Percentiles rank a stretch among this genome's conserved stretches.
phyloP scores from a whole-genome alignment of 2,329 filamentous ascomycete genomes.

The Tolypocladium ovalisporum region DNA sequence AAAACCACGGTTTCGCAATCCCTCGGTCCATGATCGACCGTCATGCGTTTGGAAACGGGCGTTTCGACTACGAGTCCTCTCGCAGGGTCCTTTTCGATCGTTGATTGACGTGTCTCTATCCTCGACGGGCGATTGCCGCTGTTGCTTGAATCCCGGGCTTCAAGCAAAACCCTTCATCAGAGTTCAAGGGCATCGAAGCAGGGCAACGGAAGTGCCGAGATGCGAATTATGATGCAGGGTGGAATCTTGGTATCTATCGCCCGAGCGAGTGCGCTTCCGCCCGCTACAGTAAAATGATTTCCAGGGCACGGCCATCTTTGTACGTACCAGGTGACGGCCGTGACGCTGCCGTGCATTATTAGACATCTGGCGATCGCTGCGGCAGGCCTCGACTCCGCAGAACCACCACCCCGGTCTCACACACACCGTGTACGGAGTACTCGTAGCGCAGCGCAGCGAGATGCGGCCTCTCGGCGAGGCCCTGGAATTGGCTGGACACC shows the following conservation, averaged over 20 bases:
- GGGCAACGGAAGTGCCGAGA: background rate
- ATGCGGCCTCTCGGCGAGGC: background rate
- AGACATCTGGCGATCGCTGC: background rate
- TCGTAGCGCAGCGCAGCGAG: no score
- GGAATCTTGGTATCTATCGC: no score
- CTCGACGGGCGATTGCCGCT: background rate
- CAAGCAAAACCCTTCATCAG: background rate
- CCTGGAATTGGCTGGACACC: background rate
- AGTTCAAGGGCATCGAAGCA: background rate
- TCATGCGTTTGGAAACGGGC: background rate
- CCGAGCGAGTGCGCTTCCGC: background rate
- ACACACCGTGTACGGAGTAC: background rate
- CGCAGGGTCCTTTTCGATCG: no score
- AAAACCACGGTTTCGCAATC: background rate
- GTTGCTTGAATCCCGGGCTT: background rate
- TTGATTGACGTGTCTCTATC: background rate
- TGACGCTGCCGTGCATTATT: background rate
- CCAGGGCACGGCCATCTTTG: background rate
- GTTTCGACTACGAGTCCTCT: background rate
- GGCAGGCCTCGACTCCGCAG: background rate
- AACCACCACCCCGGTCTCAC: background rate
- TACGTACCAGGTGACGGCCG: background rate
- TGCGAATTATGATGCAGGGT: background rate
- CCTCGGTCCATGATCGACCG: background rate
- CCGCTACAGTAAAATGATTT: background rate